Conservation (phyloP, 139 green algal genomes). For the Closterium sp. region DNA sequence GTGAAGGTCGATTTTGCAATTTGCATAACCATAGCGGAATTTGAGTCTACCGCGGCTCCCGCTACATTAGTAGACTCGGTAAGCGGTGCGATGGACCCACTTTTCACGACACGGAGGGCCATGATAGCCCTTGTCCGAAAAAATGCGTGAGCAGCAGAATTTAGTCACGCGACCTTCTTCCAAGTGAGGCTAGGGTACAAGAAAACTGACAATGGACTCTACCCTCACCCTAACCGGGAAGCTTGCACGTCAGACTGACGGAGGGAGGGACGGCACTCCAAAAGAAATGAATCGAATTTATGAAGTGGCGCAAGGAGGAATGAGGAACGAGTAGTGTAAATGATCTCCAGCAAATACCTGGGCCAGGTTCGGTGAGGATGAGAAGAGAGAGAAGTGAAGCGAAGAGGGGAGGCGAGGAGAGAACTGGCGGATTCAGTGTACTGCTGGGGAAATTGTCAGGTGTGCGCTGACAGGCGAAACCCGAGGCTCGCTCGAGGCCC, state of each 20-base stretch:
- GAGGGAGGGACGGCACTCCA: neutral
- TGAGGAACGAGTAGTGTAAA: too few relatives aligned
- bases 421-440: too few relatives aligned
- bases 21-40: neutral
- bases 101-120: neutral
- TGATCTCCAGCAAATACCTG: too few relatives aligned
- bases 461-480: neutral
- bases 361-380: neutral
- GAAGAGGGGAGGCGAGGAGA: neutral
- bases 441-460: neutral
- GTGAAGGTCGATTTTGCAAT: neutral
- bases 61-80: neutral
- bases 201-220: neutral
- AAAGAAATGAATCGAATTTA: neutral
- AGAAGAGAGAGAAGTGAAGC: neutral
- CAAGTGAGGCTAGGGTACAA: neutral
- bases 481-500: too few relatives aligned
- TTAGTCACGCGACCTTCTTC: neutral
- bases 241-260: neutral
- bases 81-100: neutral
- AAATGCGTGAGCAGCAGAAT: neutral
- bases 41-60: neutral
- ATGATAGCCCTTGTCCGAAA: neutral
- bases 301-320: too few relatives aligned
- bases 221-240: neutral